A percentile compares a stretch with the other conserved stretches of the same genome.
phyloP scores from a whole-genome alignment of 768 basidiomycete species.

The Collybiopsis luxurians region DNA sequence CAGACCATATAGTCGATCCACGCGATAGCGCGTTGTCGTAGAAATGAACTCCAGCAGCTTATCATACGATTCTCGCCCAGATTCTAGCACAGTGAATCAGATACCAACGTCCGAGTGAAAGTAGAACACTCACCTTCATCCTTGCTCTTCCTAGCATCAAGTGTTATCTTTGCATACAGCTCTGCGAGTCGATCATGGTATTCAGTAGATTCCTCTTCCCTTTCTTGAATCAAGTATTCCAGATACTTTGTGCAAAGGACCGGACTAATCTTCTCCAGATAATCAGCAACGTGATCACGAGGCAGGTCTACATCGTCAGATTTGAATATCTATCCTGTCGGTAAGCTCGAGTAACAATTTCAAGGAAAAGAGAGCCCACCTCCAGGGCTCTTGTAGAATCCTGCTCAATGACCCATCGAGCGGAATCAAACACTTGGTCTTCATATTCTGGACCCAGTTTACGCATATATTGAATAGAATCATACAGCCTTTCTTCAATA shows the following conservation, averaged over 20 bases:
- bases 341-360: neutral
- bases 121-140: conserved; percentile 48
- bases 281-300: conserved; percentile 68
- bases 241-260: conserved; percentile 76
- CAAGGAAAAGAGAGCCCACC: conserved; percentile 32
- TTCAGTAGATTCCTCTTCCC: conserved; percentile 58
- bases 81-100: conserved; percentile 32
- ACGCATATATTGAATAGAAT: conserved; percentile 87
- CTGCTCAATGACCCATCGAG: conserved; percentile 82
- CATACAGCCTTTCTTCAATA: conserved; percentile 71
- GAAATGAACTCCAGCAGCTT: conserved; percentile 79
- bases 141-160: conserved; percentile 52
- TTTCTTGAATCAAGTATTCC: conserved; percentile 78
- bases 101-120: neutral
- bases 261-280: conserved; percentile 69
- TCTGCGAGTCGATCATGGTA: conserved; percentile 92
- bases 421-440: conserved; percentile 75
- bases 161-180: conserved; percentile 73
- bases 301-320: conserved; percentile 95
- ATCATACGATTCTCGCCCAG: conserved; percentile 49
- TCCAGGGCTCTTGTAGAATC: conserved; percentile 75
- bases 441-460: conserved; percentile 84
- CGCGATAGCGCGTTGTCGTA: conserved; percentile 61
- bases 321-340: conserved; percentile 73
- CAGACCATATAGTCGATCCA: conserved; percentile 79